Evolutionary conservation across 768 basidiomycete species (phyloP), one percentile per base, ranked within the genome.

Genomic region (Tylopilus subfusipes): DNA sequence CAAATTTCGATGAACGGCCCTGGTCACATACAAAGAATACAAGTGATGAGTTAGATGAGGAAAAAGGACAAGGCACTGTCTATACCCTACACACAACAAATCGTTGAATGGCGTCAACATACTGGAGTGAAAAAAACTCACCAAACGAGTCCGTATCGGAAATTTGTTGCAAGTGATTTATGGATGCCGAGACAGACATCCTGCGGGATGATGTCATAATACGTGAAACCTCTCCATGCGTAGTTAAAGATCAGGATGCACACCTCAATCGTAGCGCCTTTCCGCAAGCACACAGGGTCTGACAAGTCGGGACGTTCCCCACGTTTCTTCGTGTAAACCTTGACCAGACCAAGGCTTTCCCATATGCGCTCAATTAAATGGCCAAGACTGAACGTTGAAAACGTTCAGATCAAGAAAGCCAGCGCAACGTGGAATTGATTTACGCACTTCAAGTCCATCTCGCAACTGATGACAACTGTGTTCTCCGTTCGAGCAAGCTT

Each of bases 301-400:
- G 78, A 72, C 13, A 99, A 72, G 69, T 98, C 97, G 4, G 97
- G 95, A 59, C 89, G 90, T 29, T 80, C 90, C n/a, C 96, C 97
- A 42, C 97, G 81, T 69, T 95, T 95, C 74, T 99, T 99, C 3
- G 97, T 99, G 72, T 98, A 99, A 42, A 99, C 84, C 66, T 94
- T 95, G 51, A 88, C 88, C 8, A 92, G 79, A 49, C 79, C 75
- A n/a, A 93, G 79, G 54, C 88, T 82, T 27, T 85, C 86, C 88
- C 87, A 91, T 56, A 90, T 84, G 21, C 83, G 80, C 57, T 87
- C 86, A 52, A 90, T 81, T 34, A 91, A 77, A 64, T 89, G 83
- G 64, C 83, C 79, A 50, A 91, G 72, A 68, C 89, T 90, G 48
- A 7, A 6, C 5, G 11, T 49, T 1, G 52, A 51, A 58, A 49